Evolutionary conservation across 2,329 filamentous ascomycete genomes (phyloP).

Genomic region (Ceratocystis cubensis): DNA sequence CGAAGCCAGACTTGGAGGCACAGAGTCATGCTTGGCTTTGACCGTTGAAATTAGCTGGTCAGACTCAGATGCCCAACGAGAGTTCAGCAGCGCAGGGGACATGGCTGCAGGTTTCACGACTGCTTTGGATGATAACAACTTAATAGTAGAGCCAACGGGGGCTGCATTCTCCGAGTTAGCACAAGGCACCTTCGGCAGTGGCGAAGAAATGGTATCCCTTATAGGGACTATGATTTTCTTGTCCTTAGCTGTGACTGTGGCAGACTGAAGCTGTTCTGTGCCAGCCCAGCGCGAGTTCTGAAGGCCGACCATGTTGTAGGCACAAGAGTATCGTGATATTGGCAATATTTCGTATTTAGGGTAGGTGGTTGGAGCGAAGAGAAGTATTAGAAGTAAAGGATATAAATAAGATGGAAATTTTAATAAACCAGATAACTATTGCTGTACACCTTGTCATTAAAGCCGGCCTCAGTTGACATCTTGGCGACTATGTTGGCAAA

Average conservation of each 20-base stretch:
- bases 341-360: not conserved
- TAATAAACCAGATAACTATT: not conserved
- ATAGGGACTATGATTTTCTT: not conserved
- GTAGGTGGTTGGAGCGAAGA: not conserved
- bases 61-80: constrained; percentile 17
- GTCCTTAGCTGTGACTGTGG: not conserved
- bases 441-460: not conserved
- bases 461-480: not conserved
- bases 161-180: not conserved
- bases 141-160: not conserved
- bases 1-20: not conserved
- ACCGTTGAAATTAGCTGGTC: not conserved
- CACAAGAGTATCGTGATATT: not conserved
- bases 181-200: not conserved
- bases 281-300: constrained; percentile 11
- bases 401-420: not conserved
- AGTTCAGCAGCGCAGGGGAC: constrained; percentile 5
- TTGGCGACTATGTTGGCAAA: not conserved
- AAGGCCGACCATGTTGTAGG: constrained; percentile 14
- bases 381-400: not conserved
- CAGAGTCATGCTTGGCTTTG: not conserved
- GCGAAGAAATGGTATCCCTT: not conserved
- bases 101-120: not conserved
- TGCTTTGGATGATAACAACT: not conserved
- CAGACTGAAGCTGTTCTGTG: not conserved